These are phyloP conservation scores for Fagopyrum tataricum DNA, from an alignment of 148 eudicot genomes.

Conservation along the genomic window DNA sequence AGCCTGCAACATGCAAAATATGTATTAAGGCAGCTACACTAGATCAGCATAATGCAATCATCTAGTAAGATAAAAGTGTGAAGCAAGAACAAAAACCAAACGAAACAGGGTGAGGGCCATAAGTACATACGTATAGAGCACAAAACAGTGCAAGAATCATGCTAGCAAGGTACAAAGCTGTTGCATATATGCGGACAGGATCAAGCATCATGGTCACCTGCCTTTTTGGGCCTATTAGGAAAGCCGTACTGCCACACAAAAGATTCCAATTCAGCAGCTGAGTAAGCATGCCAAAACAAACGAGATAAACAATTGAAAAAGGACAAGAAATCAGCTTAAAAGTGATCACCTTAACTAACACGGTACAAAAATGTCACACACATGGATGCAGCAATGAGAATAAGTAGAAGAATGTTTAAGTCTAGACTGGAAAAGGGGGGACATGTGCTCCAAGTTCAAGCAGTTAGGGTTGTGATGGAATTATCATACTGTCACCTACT, in stretches of 20 bases:
- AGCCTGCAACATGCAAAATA: constrained; percentile 35
- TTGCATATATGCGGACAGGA: constrained; percentile 94
- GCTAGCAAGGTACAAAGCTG: constrained; percentile 85
- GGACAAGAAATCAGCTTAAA: not conserved
- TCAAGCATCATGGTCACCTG: constrained; percentile 98
- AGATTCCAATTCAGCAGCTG: constrained; percentile 32
- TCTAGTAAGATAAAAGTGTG: not conserved
- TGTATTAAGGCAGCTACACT: not conserved
- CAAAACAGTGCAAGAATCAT: constrained; percentile 83
- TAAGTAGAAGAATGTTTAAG: not conserved
- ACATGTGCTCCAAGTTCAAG: too few relatives aligned
- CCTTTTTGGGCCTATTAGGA: constrained; percentile 94
- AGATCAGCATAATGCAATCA: not conserved
- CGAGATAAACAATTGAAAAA: not conserved
- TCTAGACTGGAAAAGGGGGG: too few relatives aligned
- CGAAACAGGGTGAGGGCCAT: too few relatives aligned
- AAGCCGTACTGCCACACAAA: constrained; percentile 92
- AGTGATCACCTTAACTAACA: not conserved
- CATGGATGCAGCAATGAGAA: constrained; percentile 2
- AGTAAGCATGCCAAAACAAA: constrained; percentile 9
- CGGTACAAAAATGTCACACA: not conserved
- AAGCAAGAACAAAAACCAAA: not conserved
- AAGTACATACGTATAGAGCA: constrained; percentile 73
- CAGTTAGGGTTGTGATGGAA: too few relatives aligned
- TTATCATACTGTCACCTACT: too few relatives aligned